A percentile compares a stretch with the other conserved stretches of the same genome.
These are phyloP conservation scores for Botrytis fabae DNA, from an alignment of 2,329 filamentous ascomycete species.

Conservation along the genomic window DNA sequence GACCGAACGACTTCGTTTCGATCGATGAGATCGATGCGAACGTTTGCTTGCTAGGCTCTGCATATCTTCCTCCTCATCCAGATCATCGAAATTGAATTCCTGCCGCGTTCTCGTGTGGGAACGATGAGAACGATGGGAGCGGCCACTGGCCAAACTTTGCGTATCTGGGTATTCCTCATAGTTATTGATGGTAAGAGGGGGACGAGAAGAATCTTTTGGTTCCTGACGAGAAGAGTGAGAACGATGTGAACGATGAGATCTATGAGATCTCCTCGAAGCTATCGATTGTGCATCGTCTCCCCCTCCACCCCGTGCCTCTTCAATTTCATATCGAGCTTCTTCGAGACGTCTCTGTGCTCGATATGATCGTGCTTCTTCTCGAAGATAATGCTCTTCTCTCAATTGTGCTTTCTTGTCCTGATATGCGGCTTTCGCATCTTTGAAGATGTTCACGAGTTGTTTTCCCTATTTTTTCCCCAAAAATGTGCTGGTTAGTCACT, in stretches of 20 bases:
- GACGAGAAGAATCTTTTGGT: slow-evolving; percentile 15
- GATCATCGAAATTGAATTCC: slow-evolving; percentile 10
- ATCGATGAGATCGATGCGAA: slow-evolving; percentile 26
- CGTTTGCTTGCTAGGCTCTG: slow-evolving; percentile 21
- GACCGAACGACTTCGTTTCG: slow-evolving; percentile 19
- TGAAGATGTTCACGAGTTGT: slow-evolving; percentile 86
- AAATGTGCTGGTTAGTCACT: slow-evolving; percentile 24
- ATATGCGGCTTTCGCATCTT: slow-evolving; percentile 86
- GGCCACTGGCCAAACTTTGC: slow-evolving; percentile 19
- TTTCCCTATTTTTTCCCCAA: slow-evolving; percentile 64
- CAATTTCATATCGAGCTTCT: slow-evolving; percentile 47
- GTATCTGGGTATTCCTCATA: slow-evolving; percentile 15
- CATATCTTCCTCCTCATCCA: slow-evolving; percentile 17
- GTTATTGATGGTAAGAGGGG: slow-evolving; percentile 22
- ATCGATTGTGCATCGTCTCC: slow-evolving; percentile 20
- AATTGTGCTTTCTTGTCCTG: slow-evolving; percentile 83
- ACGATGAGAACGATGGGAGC: slow-evolving; percentile 26
- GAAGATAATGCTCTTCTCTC: slow-evolving; percentile 65
- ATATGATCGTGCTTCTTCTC: slow-evolving; percentile 58
- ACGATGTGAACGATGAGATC: slow-evolving; percentile 31
- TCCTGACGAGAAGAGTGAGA: slow-evolving; percentile 27
- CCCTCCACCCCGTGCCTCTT: slow-evolving; percentile 6
- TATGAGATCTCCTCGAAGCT: slow-evolving; percentile 29
- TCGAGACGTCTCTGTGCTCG: slow-evolving; percentile 46
- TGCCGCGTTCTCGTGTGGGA: slow-evolving; percentile 11